phyloP scores from a whole-genome alignment of 768 basidiomycete genomes.

The Termitomyces sp. region DNA sequence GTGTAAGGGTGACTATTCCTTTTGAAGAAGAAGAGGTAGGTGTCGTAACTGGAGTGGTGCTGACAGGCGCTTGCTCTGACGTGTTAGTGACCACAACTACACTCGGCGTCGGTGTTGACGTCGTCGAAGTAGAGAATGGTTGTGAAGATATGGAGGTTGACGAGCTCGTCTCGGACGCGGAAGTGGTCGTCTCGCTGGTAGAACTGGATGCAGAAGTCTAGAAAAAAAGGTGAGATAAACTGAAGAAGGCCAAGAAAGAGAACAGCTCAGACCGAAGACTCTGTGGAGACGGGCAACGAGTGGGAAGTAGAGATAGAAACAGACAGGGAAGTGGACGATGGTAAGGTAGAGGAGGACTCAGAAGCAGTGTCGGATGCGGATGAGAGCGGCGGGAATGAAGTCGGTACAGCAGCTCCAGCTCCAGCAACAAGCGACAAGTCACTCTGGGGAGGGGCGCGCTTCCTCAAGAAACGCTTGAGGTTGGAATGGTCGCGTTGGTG shows the following conservation, averaged over 20 bases:
- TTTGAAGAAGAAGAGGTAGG: conserved; percentile 10
- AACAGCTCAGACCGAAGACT: conserved; percentile 6
- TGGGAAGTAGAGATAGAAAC: conserved; percentile 5
- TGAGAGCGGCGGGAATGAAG: conserved; percentile 12
- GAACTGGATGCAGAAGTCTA: conserved; percentile 6
- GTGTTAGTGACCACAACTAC: conserved; percentile 11
- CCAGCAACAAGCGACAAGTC: conserved; percentile 23
- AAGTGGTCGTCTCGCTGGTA: conserved; percentile 1
- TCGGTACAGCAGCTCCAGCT: conserved; percentile 22
- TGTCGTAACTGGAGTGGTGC: conserved; percentile 17
- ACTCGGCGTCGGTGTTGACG: conserved; percentile 5
- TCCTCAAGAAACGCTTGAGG: conserved; percentile 65
- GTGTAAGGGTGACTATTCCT: conserved; percentile 22
- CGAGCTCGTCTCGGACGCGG: neutral
- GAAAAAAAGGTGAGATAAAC: neutral
- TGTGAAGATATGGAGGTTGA: conserved; percentile 1
- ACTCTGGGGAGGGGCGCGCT: conserved; percentile 39
- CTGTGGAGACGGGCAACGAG: neutral
- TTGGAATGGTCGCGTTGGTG: conserved; percentile 50
- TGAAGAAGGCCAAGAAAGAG: neutral
- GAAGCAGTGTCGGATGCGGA: conserved; percentile 8
- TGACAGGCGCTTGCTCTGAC: conserved; percentile 11
- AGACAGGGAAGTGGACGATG: conserved; percentile 3
- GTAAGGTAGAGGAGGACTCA: conserved; percentile 5
- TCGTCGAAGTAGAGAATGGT: conserved; percentile 2